Percentiles rank a stretch among this genome's conserved stretches.
Conservation (phyloP, 345 rosid species). For the Gossypium ekmanianum region DNA sequence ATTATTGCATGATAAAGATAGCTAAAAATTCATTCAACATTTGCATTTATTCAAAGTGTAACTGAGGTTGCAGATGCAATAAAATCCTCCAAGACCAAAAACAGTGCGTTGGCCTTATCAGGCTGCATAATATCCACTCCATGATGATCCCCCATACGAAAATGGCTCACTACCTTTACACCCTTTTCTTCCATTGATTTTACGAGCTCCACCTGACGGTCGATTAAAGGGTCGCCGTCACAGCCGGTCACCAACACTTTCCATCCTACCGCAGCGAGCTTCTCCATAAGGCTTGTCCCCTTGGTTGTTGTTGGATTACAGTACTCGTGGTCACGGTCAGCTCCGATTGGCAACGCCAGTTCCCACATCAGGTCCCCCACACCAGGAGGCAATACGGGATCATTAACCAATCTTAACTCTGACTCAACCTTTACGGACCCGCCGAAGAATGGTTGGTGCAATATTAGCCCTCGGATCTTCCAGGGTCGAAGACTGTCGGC, state of each 20-base stretch:
- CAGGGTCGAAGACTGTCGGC: conserved; percentile 28
- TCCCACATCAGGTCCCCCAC: conserved; percentile 49
- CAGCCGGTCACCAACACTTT: conserved; percentile 41
- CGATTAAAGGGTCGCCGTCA: conserved; percentile 43
- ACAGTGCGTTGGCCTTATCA: background rate
- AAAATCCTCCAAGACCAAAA: conserved; percentile 6
- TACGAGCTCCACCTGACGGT: conserved; percentile 39
- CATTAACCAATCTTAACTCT: conserved; percentile 35
- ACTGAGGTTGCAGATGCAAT: background rate
- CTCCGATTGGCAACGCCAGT: conserved; percentile 43
- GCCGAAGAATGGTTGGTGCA: conserved; percentile 62
- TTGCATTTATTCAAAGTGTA: background rate
- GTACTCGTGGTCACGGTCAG: conserved; percentile 51
- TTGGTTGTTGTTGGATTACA: conserved; percentile 44
- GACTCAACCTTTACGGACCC: conserved; percentile 42
- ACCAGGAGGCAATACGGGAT: conserved; percentile 22
- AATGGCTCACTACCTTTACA: conserved; percentile 14
- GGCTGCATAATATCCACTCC: conserved; percentile 11
- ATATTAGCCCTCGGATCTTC: conserved; percentile 55
- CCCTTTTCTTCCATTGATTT: conserved; percentile 43
- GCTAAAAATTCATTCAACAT: background rate
- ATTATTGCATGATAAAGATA: background rate
- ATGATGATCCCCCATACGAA: background rate
- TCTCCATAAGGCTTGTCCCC: conserved; percentile 12
- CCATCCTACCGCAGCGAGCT: conserved; percentile 32